Percentiles rank a stretch among this genome's conserved stretches.
These are phyloP conservation scores for Aspergillus cejpii DNA, from an alignment of 2,329 filamentous ascomycete genomes.

Conservation along the genomic window DNA sequence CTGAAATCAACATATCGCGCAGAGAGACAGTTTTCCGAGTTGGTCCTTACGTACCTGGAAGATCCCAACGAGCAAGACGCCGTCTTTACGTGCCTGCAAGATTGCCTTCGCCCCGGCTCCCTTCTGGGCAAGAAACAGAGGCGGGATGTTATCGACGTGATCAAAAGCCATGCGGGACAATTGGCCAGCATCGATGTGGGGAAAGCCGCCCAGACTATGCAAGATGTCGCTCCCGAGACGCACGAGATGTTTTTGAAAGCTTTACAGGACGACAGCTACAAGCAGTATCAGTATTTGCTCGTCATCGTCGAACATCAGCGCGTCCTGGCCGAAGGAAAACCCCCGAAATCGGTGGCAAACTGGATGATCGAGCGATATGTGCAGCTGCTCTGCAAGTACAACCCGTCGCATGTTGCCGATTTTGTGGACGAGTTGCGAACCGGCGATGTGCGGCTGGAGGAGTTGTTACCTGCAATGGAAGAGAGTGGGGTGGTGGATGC, in stretches of 20 bases:
- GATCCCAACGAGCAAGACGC: conserved; percentile 68
- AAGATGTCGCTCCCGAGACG: conserved; percentile 55
- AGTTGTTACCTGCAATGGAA: conserved; percentile 80
- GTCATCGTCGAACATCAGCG: conserved; percentile 63
- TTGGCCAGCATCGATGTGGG: conserved; percentile 62
- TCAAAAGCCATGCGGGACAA: conserved; percentile 59
- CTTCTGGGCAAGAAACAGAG: conserved; percentile 62
- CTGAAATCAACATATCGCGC: conserved; percentile 79
- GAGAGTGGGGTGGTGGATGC: conserved; percentile 85
- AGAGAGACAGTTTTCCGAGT: conserved; percentile 70
- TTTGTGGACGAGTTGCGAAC: conserved; percentile 73
- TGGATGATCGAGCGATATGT: conserved; percentile 77
- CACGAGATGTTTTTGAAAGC: conserved; percentile 61
- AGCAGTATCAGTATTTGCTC: conserved; percentile 70
- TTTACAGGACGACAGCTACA: conserved; percentile 53
- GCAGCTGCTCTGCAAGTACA: conserved; percentile 81
- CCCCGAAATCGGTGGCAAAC: conserved; percentile 40
- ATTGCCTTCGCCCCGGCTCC: conserved; percentile 62
- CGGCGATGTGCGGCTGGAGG: conserved; percentile 70
- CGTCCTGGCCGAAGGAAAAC: conserved; percentile 27
- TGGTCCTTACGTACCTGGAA: conserved; percentile 76
- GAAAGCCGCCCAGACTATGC: conserved; percentile 60
- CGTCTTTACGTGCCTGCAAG: conserved; percentile 71
- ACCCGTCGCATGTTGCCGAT: conserved; percentile 73
- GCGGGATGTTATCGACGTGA: conserved; percentile 61